phyloP scores from a whole-genome alignment of 208 protist genomes.

The Trypanosoma avium region DNA sequence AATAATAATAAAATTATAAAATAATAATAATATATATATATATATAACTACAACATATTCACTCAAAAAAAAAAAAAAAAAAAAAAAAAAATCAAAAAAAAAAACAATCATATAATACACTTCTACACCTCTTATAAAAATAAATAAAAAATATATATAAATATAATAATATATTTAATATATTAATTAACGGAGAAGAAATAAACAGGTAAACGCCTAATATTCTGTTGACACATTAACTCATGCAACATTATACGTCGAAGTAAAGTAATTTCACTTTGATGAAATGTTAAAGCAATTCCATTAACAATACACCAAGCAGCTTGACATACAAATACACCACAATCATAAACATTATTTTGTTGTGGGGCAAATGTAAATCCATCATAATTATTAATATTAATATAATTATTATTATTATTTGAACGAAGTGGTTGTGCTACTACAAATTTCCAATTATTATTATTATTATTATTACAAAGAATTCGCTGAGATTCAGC shows the following conservation, averaged over 20 bases:
- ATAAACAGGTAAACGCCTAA: constrained; percentile 50
- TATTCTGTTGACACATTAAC: constrained; percentile 40
- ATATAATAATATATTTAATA: constrained; percentile 24
- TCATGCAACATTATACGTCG: constrained; percentile 64
- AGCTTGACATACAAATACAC: constrained; percentile 78
- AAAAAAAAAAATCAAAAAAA: too few species aligned
- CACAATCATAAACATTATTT: constrained; percentile 73
- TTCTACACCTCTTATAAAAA: too few species aligned
- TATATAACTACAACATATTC: too few species aligned
- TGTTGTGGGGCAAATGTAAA: constrained; percentile 62
- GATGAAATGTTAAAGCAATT: constrained; percentile 52
- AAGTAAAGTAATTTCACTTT: constrained; percentile 44
- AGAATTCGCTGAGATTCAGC: constrained; percentile 35
- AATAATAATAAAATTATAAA: too few species aligned
- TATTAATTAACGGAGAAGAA: constrained; percentile 6
- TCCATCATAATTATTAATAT: constrained; percentile 20
- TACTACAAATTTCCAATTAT: neutral
- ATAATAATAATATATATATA: too few species aligned
- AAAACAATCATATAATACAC: too few species aligned
- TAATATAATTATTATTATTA: neutral
- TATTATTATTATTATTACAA: neutral
- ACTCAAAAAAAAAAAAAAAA: too few species aligned
- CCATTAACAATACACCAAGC: constrained; percentile 70
- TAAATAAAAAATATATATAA: constrained; percentile 21
- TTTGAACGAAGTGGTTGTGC: neutral